Base-by-base conservation (phyloP, 1,139 yeast genomes). In the Geotrichum siamense region DNA sequence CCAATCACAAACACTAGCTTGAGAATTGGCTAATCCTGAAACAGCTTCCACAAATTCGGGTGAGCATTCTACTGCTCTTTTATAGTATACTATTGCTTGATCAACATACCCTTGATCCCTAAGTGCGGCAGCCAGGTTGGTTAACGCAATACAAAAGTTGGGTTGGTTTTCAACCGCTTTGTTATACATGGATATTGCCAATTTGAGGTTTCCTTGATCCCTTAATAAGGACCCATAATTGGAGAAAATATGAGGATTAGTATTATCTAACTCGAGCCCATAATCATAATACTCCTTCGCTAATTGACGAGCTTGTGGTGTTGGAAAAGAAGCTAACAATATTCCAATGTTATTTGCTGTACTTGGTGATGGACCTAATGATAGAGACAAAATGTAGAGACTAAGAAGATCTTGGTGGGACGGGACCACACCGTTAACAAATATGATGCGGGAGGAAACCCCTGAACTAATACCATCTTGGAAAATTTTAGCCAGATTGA, bases 291-390 rank as follows among this genome's bases (percentile, higher is more conserved):
- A 62, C 26, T 57, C 56, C 25, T 59, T 41, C 1, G 65, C 63
- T 23, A 61, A 30, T 5, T 39, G 43, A 8, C 39, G 27, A 5
- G 19, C 37, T 5, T 33, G 37, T 19, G 37, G 16, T 8, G 8
- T 5, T 4, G 44, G 38, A 38, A 43, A 45, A 25, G 61, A 54
- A 1, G 63, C 64, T 20, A 61, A 49, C 23, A 62, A 39, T 25
- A 61, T 62, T 6, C 66, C 65, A 37, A 62, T 59, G 41, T 62
- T 62, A 49, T 62, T 62, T 5, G 64, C 61, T 1, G 66, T 58
- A 27, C 61, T 55, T 1, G 67, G 62, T 5, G 61, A 57, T 5
- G 63, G 57, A 38, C 55, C 56, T 19, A 62, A 48, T 5, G 64
- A 57, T 8, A 61, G 52, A 2, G 64, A 59, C 20, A 62, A 50